These are phyloP conservation scores for Curvularia verruculosa DNA, from an alignment of 2,329 filamentous ascomycete species.

Conservation along the genomic window DNA sequence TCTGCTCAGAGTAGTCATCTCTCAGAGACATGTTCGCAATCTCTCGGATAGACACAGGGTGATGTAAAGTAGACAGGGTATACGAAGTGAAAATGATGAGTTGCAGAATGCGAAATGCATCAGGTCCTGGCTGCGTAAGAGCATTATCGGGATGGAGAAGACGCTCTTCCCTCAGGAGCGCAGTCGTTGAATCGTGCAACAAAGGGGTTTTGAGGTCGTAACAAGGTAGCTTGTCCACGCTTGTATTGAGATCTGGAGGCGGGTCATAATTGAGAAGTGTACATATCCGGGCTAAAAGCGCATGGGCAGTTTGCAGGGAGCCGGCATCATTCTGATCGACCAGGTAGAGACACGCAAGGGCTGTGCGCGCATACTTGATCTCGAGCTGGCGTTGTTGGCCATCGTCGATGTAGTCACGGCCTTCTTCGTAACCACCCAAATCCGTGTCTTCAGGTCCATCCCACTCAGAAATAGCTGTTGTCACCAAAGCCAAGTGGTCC, in stretches of 20 bases:
- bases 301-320: constrained; percentile 66
- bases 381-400: constrained; percentile 66
- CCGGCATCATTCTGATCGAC: constrained; percentile 65
- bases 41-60: constrained; percentile 50
- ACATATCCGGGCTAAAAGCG: constrained; percentile 65
- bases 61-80: constrained; percentile 51
- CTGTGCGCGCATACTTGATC: constrained; percentile 69
- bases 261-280: constrained; percentile 66
- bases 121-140: constrained; percentile 66
- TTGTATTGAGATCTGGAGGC: constrained; percentile 55
- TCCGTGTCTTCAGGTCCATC: constrained; percentile 74
- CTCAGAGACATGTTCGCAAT: constrained; percentile 67
- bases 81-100: constrained; percentile 63
- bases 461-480: constrained; percentile 72
- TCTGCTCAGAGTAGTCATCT: constrained; percentile 69
- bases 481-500: constrained; percentile 66
- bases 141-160: constrained; percentile 66
- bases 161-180: constrained; percentile 49
- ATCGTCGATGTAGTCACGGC: constrained; percentile 64
- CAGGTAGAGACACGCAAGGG: constrained; percentile 71
- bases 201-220: constrained; percentile 47
- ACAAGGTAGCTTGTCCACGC: constrained; percentile 52
- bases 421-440: constrained; percentile 63
- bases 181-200: constrained; percentile 39
- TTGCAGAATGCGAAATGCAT: constrained; percentile 65